A percentile compares a stretch with the other conserved stretches of the same genome.
phyloP scores from a whole-genome alignment of 2,329 filamentous ascomycete species.

The Piedraia hortae region DNA sequence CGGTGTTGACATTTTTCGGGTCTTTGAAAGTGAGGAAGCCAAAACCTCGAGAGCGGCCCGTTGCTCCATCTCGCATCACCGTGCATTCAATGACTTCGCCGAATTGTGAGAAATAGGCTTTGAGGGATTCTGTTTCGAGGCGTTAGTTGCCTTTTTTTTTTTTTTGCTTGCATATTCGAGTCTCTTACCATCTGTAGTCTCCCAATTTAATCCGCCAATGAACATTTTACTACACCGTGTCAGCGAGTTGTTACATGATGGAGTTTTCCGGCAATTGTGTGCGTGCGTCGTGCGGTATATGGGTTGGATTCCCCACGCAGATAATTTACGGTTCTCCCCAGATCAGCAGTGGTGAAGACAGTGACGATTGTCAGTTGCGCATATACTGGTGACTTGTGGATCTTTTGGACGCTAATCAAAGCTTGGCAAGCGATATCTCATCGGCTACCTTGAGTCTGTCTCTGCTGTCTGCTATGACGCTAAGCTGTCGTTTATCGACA shows the following conservation, averaged over 20 bases:
- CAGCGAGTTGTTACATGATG: slow-evolving; percentile 2
- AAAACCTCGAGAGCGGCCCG: slow-evolving; percentile 80
- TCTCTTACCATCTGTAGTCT: slow-evolving; percentile 81
- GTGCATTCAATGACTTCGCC: slow-evolving; percentile 94
- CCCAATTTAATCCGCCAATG: slow-evolving; percentile 95
- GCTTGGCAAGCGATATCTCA: too few relatives aligned
- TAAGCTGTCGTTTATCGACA: too few relatives aligned
- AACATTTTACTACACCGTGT: slow-evolving; percentile 70
- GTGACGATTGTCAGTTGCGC: too few relatives aligned
- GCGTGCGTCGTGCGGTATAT: too few relatives aligned
- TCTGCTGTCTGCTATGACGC: too few relatives aligned
- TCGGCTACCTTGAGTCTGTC: too few relatives aligned
- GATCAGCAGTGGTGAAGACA: too few relatives aligned
- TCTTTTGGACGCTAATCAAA: too few relatives aligned
- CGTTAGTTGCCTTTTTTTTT: slow-evolving; percentile 7
- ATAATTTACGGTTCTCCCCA: too few relatives aligned
- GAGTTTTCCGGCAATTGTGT: slow-evolving; percentile 3
- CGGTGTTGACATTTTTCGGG: slow-evolving; percentile 89
- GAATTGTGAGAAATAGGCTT: slow-evolving; percentile 93
- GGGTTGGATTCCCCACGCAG: too few relatives aligned
- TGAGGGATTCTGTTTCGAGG: slow-evolving; percentile 48
- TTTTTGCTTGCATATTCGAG: not conserved
- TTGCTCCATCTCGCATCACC: slow-evolving; percentile 93
- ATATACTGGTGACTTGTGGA: too few relatives aligned
- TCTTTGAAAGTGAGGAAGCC: slow-evolving; percentile 96